These are phyloP conservation scores for Dendrocalamus sinicus DNA, from an alignment of 176 grass and related monocot genomes.

Conservation along the genomic window DNA sequence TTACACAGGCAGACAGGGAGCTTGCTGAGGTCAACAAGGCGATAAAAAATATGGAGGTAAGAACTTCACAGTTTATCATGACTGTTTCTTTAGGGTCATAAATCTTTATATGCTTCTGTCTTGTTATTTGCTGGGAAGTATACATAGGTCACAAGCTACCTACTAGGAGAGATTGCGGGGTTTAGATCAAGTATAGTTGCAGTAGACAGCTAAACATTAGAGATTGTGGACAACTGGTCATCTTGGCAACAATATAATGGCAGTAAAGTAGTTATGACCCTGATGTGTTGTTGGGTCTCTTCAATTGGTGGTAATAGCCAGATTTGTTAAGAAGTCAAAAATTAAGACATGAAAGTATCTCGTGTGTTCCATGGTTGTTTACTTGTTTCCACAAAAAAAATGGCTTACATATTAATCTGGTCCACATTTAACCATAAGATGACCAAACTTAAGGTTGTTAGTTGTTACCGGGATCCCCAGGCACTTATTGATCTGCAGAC, in stretches of 20 bases:
- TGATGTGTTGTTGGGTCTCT: background rate
- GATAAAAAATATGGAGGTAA: slow-evolving; percentile 64
- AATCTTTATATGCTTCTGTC: slow-evolving; percentile 23
- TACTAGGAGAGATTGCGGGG: slow-evolving; percentile 15
- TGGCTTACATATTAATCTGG: background rate
- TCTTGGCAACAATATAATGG: background rate
- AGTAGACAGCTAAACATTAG: background rate
- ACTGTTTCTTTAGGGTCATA: background rate
- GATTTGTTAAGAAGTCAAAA: background rate
- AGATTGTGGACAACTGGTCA: background rate
- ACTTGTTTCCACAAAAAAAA: background rate
- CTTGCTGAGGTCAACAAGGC: slow-evolving; percentile 60
- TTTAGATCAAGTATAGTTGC: slow-evolving; percentile 32
- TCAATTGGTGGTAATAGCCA: background rate
- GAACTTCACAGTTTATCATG: slow-evolving; percentile 29
- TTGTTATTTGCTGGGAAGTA: slow-evolving; percentile 36
- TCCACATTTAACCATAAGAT: background rate
- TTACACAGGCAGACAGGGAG: slow-evolving; percentile 53
- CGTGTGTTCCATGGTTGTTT: background rate
- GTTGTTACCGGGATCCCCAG: background rate
- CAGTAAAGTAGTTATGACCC: background rate
- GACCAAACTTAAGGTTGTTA: background rate
- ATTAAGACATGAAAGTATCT: background rate
- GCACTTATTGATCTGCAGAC: background rate
- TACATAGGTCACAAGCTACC: background rate